A percentile compares a stretch with the other conserved stretches of the same genome.
These are phyloP conservation scores for Lophiotrema nucula DNA, from an alignment of 495 filamentous ascomycete genomes.

Conservation along the genomic window DNA sequence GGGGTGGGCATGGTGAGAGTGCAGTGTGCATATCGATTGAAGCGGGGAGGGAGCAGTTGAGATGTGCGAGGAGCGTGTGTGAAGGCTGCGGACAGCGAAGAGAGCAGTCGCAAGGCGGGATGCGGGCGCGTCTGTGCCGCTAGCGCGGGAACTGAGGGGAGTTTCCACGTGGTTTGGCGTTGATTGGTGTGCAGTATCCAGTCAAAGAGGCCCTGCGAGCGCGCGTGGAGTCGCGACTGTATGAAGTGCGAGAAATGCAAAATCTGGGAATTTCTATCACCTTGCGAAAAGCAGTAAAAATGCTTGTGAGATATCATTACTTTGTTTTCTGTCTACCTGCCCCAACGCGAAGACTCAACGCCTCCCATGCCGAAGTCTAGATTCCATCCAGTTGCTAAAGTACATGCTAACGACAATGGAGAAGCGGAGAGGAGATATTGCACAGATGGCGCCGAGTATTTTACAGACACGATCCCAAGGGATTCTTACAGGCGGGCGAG, in stretches of 20 bases:
- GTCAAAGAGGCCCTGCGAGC: too few species aligned
- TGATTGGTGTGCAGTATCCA: too few species aligned
- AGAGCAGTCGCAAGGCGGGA: background rate
- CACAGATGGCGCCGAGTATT: background rate
- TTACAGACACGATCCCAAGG: background rate
- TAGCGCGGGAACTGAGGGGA: background rate
- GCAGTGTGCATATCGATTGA: too few species aligned
- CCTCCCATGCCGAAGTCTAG: background rate
- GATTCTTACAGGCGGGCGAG: background rate
- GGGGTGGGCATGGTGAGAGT: constrained; percentile 34
- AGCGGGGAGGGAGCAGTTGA: too few species aligned
- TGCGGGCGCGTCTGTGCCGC: background rate
- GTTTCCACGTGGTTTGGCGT: background rate
- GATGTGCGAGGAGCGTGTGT: too few species aligned
- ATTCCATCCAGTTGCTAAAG: background rate
- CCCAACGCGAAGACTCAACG: background rate
- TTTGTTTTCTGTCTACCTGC: background rate
- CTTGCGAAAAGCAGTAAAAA: too few species aligned
- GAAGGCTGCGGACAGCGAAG: background rate
- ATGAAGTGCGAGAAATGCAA: too few species aligned
- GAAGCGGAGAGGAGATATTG: background rate
- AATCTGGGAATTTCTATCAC: too few species aligned
- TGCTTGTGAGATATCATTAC: too few species aligned
- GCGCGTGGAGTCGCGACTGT: too few species aligned
- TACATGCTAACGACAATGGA: background rate